Evolutionary conservation across 2,329 filamentous ascomycete species (phyloP), one percentile per base, ranked within the genome.

Genomic region (Pseudogymnoascus verrucosus): DNA sequence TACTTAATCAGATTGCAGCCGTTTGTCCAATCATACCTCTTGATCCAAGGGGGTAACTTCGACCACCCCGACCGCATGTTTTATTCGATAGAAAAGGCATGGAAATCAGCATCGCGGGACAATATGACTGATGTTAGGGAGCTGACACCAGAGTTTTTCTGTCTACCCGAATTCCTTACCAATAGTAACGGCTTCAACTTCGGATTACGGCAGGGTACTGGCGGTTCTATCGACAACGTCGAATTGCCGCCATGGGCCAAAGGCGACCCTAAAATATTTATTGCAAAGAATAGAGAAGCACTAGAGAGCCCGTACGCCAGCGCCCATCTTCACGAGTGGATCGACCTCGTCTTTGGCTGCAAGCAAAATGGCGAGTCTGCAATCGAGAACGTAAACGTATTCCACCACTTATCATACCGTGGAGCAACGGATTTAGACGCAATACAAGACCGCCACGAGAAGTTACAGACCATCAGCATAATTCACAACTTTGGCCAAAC

Each of bases 401-500:
- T 97, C 77, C 93, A 98, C 68, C 91, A 96, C 73, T 82, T 97
- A 19, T 98, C 93, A 0, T 99, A 99, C 72, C 90, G 93, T 66
- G 96, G 95, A 5, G 92, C 93, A 2, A 96, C 90, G 67, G 91
- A 99, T 73, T 79, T 99, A 4, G 95, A 99, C 74, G 88, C 87
- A 62, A 98, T 99, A 65, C 86, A 88, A 6, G 93, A 98, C 72
- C 89, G 90, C 0, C 86, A 93, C 63, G 93, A 98, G 75, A 84
- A 92, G 47, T 81, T 92, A 5, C 90, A 93, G 4, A 93, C 92
- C 0, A 97, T 96, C 62, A 91, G 91, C 36, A 96, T 97, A 69
- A 98, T 99, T 70, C 93, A 99, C 76, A 98, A 98, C 70, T 99
- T 99, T 75, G 95, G 95, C 0, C 95, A 99, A 74, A 99, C 96